phyloP scores from a whole-genome alignment of 345 rosid genomes.

The Orychophragmus violaceus region DNA sequence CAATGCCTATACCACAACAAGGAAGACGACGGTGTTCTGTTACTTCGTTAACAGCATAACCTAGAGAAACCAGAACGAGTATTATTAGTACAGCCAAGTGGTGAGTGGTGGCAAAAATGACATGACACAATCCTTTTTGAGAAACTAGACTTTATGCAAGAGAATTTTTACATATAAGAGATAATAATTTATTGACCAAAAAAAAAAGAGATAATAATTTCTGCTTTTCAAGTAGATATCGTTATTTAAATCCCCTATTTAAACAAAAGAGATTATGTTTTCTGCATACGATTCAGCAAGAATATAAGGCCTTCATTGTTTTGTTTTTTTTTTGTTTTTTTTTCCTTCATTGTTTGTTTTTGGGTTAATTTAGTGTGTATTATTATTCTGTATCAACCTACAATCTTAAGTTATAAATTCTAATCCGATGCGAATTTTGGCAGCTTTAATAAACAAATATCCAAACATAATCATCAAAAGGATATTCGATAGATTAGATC shows the following conservation, averaged over 20 bases:
- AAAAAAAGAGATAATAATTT: too few relatives aligned
- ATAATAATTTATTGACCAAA: not conserved
- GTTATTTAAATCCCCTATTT: too few relatives aligned
- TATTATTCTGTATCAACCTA: not conserved
- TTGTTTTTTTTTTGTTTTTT: too few relatives aligned
- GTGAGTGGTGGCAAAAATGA: not conserved
- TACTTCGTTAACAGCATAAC: slow-evolving; percentile 23
- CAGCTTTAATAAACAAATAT: not conserved
- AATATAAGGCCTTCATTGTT: not conserved
- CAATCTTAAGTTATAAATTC: not conserved
- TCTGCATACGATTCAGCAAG: not conserved
- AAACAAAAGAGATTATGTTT: too few relatives aligned
- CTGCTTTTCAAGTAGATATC: not conserved
- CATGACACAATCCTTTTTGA: not conserved
- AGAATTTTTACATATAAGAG: not conserved
- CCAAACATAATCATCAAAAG: not conserved
- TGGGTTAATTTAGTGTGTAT: not conserved
- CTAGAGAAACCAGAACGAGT: not conserved
- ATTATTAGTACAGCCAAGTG: not conserved
- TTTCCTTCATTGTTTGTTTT: not conserved
- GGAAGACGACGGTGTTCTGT: slow-evolving; percentile 23
- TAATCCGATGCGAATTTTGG: not conserved
- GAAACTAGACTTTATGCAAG: not conserved
- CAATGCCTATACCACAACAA: slow-evolving; percentile 30
- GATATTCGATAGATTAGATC: not conserved